These are phyloP conservation scores for Quercus parvula DNA, from an alignment of 306 rosid species.

Conservation along the genomic window DNA sequence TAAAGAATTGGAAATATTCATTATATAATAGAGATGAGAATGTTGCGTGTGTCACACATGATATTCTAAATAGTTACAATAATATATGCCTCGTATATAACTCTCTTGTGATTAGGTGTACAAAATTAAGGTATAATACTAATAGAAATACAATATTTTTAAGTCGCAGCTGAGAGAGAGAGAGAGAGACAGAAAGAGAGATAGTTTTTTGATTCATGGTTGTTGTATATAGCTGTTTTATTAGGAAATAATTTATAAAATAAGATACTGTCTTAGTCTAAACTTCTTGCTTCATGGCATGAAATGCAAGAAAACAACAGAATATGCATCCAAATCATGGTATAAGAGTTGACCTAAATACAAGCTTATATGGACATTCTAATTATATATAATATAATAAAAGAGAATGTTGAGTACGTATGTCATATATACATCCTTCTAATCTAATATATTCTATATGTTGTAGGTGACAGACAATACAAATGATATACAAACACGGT, in stretches of 20 bases:
- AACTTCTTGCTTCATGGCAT: constrained; percentile 30
- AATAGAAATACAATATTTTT: not conserved
- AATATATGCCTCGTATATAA: not conserved
- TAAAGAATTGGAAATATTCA: not conserved
- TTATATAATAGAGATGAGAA: constrained; percentile 8
- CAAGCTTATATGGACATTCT: constrained; percentile 20
- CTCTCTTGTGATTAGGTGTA: not conserved
- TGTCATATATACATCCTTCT: constrained; percentile 22
- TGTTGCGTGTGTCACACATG: constrained; percentile 35
- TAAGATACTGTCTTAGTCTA: constrained; percentile 24
- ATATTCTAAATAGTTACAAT: constrained; percentile 15
- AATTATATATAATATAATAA: not conserved
- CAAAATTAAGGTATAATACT: not conserved
- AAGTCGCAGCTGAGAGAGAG: not conserved
- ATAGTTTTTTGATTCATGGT: not conserved
- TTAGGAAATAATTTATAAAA: constrained; percentile 12
- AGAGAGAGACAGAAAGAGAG: not conserved
- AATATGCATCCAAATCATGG: constrained; percentile 9
- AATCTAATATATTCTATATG: constrained; percentile 10
- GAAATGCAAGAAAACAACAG: constrained; percentile 28
- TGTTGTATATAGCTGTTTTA: constrained; percentile 28
- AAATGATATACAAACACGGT: constrained; percentile 7
- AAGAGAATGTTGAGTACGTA: constrained; percentile 31
- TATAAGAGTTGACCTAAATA: constrained; percentile 36
- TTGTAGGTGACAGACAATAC: constrained; percentile 26